Base-by-base conservation (phyloP, 306 rosid species). In the Bauhinia variegata region DNA sequence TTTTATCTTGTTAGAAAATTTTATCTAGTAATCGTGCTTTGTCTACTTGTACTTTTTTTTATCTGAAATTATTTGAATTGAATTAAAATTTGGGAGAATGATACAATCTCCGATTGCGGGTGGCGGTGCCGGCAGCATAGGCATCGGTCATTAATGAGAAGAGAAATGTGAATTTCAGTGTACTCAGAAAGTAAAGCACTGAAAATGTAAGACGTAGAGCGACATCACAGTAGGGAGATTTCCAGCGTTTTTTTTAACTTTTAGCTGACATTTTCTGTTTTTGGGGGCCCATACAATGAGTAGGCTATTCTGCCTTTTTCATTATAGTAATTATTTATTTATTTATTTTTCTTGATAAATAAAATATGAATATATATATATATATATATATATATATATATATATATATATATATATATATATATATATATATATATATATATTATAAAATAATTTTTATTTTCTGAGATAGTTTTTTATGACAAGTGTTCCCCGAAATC, bases 401-500 rank as follows among this genome's bases (percentile, higher is more conserved):
- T n/a, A n/a, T n/a, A n/a, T n/a, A n/a, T n/a, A n/a, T n/a, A n/a
- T n/a, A n/a, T n/a, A n/a, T n/a, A n/a, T n/a, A n/a, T n/a, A n/a
- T n/a, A n/a, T n/a, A n/a, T n/a, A n/a, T n/a, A n/a, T n/a, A n/a
- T n/a, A n/a, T n/a, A n/a, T n/a, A n/a, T n/a, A n/a, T n/a, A n/a
- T n/a, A 0, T 38, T 28, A 9, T 1, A 62, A 52, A 17, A 12
- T 16, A 46, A 4, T 11, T 16, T 61, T 74, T 5, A 38, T 63
- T 8, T 37, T 19, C 9, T 5, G 49, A 9, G 57, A 51, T n/a
- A 32, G 57, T 46, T 17, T 67, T 48, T 41, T 46, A 50, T 30
- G 11, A 23, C 11, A 39, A 23, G 12, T 33, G 9, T 15, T 4
- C 53, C 17, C 60, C 69, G 65, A 57, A 72, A 59, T 70, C 31